These are phyloP conservation scores for Diplodia mutila DNA, from an alignment of 2,329 filamentous ascomycete genomes.

Conservation along the genomic window DNA sequence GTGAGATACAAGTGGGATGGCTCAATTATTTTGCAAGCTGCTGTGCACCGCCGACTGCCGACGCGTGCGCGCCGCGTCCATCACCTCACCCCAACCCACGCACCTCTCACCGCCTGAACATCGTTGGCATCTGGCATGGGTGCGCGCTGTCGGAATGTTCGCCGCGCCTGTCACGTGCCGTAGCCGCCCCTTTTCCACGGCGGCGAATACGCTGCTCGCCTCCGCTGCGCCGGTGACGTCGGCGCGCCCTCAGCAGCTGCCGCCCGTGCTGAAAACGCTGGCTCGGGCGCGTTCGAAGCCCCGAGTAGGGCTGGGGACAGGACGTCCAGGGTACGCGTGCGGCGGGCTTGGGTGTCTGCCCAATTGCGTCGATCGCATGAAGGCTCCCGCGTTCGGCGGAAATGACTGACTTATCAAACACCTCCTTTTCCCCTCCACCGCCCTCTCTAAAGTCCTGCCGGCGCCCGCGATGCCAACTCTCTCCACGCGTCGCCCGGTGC, in stretches of 20 bases:
- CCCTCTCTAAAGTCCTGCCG: constrained; percentile 23
- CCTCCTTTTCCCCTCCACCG: constrained; percentile 36
- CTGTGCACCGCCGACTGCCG: neutral
- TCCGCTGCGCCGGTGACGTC: neutral
- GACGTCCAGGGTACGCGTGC: neutral
- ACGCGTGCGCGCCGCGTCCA: neutral
- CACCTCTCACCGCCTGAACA: neutral
- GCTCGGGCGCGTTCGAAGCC: neutral
- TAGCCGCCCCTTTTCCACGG: neutral
- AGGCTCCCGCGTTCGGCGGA: constrained; percentile 22
- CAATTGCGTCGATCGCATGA: constrained; percentile 24
- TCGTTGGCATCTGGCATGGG: too few species aligned
- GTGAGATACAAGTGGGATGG: too few species aligned
- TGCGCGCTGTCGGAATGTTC: constrained; percentile 7
- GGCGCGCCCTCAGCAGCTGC: neutral
- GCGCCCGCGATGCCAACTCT: constrained; percentile 15
- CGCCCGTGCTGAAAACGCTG: neutral
- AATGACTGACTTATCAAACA: constrained; percentile 27
- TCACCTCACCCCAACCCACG: constrained; percentile 1
- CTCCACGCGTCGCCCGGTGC: constrained; percentile 24
- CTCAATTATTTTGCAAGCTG: too few species aligned
- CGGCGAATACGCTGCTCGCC: neutral
- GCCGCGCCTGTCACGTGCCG: constrained; percentile 6
- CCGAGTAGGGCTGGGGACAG: constrained; percentile 5
- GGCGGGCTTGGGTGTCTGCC: constrained; percentile 10